Conservation (phyloP, 129 eudicot species). For the Ambrosia artemisiifolia region DNA sequence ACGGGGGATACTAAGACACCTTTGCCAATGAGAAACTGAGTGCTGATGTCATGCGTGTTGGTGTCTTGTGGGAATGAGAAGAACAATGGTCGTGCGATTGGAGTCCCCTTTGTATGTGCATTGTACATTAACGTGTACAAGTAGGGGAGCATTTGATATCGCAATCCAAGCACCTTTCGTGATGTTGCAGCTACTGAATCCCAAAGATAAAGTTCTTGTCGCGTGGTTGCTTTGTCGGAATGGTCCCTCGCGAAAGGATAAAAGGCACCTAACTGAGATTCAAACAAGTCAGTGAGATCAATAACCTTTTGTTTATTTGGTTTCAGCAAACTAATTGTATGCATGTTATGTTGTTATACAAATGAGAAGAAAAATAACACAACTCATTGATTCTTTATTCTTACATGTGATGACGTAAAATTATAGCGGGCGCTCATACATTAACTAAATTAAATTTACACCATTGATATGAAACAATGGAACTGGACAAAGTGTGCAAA, state of each 20-base stretch:
- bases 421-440: too few species aligned
- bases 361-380: too few species aligned
- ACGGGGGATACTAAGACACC: conserved; percentile 81
- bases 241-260: conserved; percentile 91
- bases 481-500: too few species aligned
- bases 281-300: too few species aligned
- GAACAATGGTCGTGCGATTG: conserved; percentile 82
- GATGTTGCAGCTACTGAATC: conserved; percentile 78
- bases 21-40: conserved; percentile 76
- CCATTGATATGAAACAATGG: too few species aligned
- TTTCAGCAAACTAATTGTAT: too few species aligned
- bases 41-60: conserved; percentile 53
- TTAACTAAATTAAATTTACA: too few species aligned
- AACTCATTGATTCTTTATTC: too few species aligned
- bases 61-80: conserved; percentile 74
- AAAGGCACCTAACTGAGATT: conserved; percentile 78
- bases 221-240: conserved; percentile 25
- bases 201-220: conserved; percentile 85
- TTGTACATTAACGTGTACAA: conserved; percentile 72
- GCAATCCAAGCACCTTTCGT: conserved; percentile 71
- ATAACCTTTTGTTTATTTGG: too few species aligned
- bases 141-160: conserved; percentile 71
- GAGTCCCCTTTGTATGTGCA: conserved; percentile 61
- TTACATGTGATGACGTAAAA: too few species aligned
- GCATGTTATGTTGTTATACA: too few species aligned